Evolutionary conservation across 805 yeast species (phyloP), one percentile per base, ranked within the genome.

Genomic region (Suhomyces tanzawaensis): DNA sequence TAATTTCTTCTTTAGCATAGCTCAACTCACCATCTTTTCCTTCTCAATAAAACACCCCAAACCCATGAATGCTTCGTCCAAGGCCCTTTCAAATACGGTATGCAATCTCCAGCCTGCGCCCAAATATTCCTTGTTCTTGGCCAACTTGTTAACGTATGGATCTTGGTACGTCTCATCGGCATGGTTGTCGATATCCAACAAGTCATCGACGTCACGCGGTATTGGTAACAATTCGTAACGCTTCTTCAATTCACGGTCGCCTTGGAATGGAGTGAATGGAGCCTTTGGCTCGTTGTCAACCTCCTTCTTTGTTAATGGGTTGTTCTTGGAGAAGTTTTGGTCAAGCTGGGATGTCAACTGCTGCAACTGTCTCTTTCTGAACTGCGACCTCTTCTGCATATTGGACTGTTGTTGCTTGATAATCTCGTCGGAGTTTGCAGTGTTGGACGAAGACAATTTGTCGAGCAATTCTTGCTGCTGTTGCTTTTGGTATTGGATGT

Each of bases 261-360:
- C 97, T 54, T 82, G 81, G 64, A 91, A 91, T 7, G 98, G 98
- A 8, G 98, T 89, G 59, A 90, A 91, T 13, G 98, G 98, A 6
- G 59, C 48, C 28, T 40, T 42, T 12, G 45, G 56, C 8, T 41
- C 55, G 19, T 54, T 60, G 21, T 42, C 47, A 19, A 41, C 46
- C 12, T 53, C 48, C 24, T 53, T 46, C 52, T 65, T 29, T 55
- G 45, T 38, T 51, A 57, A 45, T 13, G 63, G 56, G 29, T 58
- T 52, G 32, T 51, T 29, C 37, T 54, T 51, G 46, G 64, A 58
- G 39, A 66, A 64, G 45, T 60, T 65, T 32, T 60, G 64, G 38
- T 69, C 73, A 37, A 68, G 53, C 48, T 82, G 85, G 44, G 74
- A 79, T 42, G 81, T 77, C 14, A 83, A 74, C 45, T 75, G 75